Conservation (phyloP, 805 yeast genomes). For the Naumovozyma dairenensis region DNA sequence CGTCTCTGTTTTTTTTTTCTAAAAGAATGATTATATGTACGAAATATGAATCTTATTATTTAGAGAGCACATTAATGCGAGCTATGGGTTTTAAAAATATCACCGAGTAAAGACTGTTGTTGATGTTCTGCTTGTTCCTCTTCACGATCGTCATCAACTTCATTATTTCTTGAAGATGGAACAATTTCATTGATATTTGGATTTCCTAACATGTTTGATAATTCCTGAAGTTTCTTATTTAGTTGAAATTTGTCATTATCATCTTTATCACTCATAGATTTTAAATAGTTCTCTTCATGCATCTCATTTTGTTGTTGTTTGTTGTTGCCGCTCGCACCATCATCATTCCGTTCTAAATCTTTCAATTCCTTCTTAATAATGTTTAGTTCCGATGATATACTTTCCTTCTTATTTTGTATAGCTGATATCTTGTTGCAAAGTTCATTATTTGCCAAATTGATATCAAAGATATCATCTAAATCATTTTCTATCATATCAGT, state of each 20-base stretch:
- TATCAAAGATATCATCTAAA: slow-evolving; percentile 23
- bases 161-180: too few species aligned
- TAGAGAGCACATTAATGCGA: not conserved
- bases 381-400: slow-evolving; percentile 8
- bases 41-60: not conserved
- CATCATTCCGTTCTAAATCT: too few species aligned
- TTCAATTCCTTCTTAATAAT: slow-evolving; percentile 53
- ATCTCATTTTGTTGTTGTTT: too few species aligned
- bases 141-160: not conserved
- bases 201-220: too few species aligned
- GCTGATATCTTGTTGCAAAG: slow-evolving; percentile 18
- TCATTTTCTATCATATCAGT: slow-evolving; percentile 15
- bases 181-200: too few species aligned
- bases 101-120: not conserved
- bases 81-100: not conserved
- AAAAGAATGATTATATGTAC: too few species aligned
- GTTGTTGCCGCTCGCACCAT: too few species aligned
- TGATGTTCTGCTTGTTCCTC: not conserved
- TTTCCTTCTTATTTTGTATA: slow-evolving; percentile 10
- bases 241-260: too few species aligned
- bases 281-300: too few species aligned
- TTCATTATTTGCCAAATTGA: slow-evolving; percentile 25
- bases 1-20: too few species aligned
- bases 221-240: too few species aligned
- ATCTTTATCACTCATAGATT: too few species aligned